Conservation (phyloP, 306 rosid genomes). For the Vachellia pachyceras region DNA sequence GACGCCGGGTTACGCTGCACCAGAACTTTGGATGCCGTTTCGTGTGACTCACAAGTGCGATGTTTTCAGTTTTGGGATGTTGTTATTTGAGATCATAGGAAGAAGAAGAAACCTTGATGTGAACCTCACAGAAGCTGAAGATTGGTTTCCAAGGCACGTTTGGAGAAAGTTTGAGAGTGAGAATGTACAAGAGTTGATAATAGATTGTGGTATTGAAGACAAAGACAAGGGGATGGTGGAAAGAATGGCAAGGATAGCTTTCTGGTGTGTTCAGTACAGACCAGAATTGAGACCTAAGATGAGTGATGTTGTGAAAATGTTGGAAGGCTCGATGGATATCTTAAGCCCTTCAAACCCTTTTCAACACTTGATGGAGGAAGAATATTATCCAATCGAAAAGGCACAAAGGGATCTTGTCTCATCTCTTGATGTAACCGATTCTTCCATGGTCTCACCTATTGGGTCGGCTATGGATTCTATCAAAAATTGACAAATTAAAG, state of each 20-base stretch:
- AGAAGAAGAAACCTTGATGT: constrained; percentile 37
- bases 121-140: constrained; percentile 20
- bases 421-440: neutral
- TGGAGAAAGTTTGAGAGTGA: constrained; percentile 36
- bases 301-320: constrained; percentile 49
- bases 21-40: constrained; percentile 49
- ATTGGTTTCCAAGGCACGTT: constrained; percentile 46
- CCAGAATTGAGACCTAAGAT: constrained; percentile 44
- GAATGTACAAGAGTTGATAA: constrained; percentile 3
- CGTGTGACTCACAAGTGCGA: constrained; percentile 51
- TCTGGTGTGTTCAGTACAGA: constrained; percentile 47
- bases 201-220: constrained; percentile 39
- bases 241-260: constrained; percentile 40
- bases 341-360: constrained; percentile 44
- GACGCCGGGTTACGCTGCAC: constrained; percentile 52
- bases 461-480: neutral
- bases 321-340: constrained; percentile 47
- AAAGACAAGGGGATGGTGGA: constrained; percentile 25
- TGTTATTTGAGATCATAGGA: constrained; percentile 48
- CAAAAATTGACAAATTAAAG: neutral
- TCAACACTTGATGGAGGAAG: constrained; percentile 29
- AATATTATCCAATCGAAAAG: neutral
- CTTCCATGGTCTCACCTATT: neutral
- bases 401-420: constrained; percentile 1
- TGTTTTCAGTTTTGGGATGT: constrained; percentile 53